These are phyloP conservation scores for Thalassiosira mediterranea DNA, from an alignment of 352 stramenopile species.

Conservation along the genomic window DNA sequence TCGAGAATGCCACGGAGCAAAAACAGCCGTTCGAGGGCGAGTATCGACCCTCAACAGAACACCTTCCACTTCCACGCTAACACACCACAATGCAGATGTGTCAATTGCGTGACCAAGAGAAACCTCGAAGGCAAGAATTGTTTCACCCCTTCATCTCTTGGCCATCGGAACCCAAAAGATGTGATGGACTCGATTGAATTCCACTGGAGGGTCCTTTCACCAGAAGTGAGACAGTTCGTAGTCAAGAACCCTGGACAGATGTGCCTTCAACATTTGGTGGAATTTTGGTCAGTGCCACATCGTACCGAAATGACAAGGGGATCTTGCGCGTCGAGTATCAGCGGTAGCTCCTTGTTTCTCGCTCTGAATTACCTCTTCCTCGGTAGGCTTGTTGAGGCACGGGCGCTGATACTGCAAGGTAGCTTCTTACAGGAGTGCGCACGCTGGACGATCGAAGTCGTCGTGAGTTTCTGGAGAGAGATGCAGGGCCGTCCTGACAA, in stretches of 20 bases:
- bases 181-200: background rate
- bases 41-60: background rate
- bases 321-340: background rate
- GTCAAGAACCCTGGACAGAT: background rate
- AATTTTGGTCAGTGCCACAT: background rate
- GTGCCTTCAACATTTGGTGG: background rate
- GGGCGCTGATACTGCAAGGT: background rate
- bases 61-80: background rate
- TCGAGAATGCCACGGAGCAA: background rate
- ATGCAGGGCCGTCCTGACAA: background rate
- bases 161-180: background rate
- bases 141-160: background rate
- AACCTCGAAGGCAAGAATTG: background rate
- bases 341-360: background rate
- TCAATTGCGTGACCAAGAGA: background rate
- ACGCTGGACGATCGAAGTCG: background rate
- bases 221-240: background rate
- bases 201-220: background rate
- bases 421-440: background rate
- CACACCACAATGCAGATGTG: background rate
- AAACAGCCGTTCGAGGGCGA: background rate
- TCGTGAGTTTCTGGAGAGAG: background rate
- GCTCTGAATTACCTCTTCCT: constrained; percentile 1
- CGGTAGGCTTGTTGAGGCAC: background rate
- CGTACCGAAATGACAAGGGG: background rate